Evolutionary conservation across 2,329 filamentous ascomycete genomes (phyloP).

Genomic region (Cordyceps javanica): DNA sequence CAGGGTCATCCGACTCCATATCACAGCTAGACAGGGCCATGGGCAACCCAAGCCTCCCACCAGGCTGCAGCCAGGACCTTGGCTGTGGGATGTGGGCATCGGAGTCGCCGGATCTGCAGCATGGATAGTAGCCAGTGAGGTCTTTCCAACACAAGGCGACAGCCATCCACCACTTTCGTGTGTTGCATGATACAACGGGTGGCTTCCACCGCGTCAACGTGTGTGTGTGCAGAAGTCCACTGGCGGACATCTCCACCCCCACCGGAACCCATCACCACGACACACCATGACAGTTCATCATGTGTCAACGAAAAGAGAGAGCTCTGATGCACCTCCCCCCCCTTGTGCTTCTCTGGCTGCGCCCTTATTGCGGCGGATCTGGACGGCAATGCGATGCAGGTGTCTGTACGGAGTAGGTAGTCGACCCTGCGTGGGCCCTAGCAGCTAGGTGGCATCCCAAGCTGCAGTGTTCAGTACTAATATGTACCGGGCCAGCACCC

Average conservation of each 20-base stretch:
- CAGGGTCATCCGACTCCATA: not conserved
- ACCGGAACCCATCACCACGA: not conserved
- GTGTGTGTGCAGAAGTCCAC: not conserved
- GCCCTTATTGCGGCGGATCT: not conserved
- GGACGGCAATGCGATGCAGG: not conserved
- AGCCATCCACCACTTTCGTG: not conserved
- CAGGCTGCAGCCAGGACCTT: not conserved
- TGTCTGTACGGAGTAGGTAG: not conserved
- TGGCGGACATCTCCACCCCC: not conserved
- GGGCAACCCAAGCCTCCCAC: not conserved
- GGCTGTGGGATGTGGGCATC: not conserved
- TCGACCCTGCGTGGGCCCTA: not conserved
- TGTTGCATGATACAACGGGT: not conserved
- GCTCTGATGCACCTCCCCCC: too few species aligned
- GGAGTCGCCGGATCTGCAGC: constrained; percentile 8
- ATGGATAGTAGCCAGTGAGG: not conserved
- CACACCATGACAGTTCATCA: not conserved
- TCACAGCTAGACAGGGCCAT: constrained; percentile 10
- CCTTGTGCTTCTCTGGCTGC: too few species aligned
- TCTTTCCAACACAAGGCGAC: not conserved
- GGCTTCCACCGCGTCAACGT: not conserved
- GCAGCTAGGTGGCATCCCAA: too few species aligned
- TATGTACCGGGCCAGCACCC: too few species aligned
- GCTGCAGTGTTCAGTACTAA: too few species aligned
- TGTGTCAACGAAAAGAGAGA: not conserved